These are phyloP conservation scores for Ilyonectria sp. DNA, from an alignment of 2,329 filamentous ascomycete species.

Conservation along the genomic window DNA sequence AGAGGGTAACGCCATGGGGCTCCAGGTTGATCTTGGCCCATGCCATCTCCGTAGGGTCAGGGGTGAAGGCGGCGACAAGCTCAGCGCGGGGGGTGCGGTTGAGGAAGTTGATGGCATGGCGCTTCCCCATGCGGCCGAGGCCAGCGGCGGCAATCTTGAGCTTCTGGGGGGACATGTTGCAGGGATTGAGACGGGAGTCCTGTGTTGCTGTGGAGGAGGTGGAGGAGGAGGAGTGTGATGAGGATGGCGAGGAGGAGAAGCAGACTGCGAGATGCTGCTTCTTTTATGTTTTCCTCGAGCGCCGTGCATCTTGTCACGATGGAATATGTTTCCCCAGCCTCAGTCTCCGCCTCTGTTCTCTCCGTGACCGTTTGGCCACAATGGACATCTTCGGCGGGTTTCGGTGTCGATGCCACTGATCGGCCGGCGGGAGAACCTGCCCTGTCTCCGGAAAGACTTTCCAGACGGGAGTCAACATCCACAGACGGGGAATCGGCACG, in stretches of 20 bases:
- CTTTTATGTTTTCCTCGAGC: constrained; percentile 24
- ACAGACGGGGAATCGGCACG: background rate
- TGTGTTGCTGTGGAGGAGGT: background rate
- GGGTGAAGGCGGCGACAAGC: constrained; percentile 65
- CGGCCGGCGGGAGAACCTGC: constrained; percentile 12
- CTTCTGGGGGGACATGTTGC: constrained; percentile 42
- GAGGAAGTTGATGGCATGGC: constrained; percentile 66
- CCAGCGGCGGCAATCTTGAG: constrained; percentile 63
- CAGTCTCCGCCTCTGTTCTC: constrained; percentile 13
- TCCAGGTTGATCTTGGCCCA: constrained; percentile 62
- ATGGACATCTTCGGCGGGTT: constrained; percentile 11
- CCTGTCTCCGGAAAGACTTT: constrained; percentile 21
- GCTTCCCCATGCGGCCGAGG: constrained; percentile 67
- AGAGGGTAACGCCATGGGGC: constrained; percentile 61
- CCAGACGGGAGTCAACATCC: background rate
- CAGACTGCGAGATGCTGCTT: constrained; percentile 15
- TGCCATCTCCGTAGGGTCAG: constrained; percentile 59
- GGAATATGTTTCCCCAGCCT: background rate
- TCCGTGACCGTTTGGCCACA: constrained; percentile 8
- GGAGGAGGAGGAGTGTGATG: background rate
- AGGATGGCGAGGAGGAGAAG: constrained; percentile 1
- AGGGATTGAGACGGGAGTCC: background rate
- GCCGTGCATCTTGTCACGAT: background rate
- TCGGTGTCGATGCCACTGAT: constrained; percentile 3
- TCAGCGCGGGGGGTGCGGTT: constrained; percentile 62